phyloP scores from a whole-genome alignment of 805 yeast genomes.

The Teunomyces gatunensis region DNA sequence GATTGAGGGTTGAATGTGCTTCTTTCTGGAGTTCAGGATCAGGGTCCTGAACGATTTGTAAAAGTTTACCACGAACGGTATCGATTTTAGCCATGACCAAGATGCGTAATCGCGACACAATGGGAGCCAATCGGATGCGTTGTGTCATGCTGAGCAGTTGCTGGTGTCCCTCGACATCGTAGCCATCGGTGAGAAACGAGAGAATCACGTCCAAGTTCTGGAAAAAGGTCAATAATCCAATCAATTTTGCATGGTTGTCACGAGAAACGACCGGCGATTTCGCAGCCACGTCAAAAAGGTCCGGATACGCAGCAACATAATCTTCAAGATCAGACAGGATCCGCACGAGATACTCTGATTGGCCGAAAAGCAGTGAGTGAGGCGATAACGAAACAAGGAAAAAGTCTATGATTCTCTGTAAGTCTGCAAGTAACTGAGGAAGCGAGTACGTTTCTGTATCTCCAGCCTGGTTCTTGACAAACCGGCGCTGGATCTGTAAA shows the following conservation, averaged over 20 bases:
- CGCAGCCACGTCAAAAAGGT: constrained; percentile 12
- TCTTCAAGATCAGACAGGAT: constrained; percentile 69
- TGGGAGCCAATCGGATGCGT: constrained; percentile 48
- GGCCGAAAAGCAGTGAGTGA: constrained; percentile 47
- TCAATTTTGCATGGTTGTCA: constrained; percentile 11
- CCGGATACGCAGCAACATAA: constrained; percentile 41
- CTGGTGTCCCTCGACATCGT: constrained; percentile 16
- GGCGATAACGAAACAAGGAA: constrained; percentile 57
- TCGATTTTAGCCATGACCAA: constrained; percentile 31
- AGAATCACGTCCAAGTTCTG: constrained; percentile 36
- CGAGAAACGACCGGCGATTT: constrained; percentile 6
- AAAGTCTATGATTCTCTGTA: constrained; percentile 49
- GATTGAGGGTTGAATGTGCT: constrained; percentile 6
- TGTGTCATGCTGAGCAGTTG: constrained; percentile 47
- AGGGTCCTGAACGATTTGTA: constrained; percentile 1
- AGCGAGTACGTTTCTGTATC: constrained; percentile 20
- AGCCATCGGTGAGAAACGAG: constrained; percentile 32
- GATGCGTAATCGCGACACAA: constrained; percentile 51
- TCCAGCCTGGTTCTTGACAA: constrained; percentile 41
- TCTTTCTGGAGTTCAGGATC: background rate
- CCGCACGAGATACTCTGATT: constrained; percentile 57
- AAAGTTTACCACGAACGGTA: constrained; percentile 10
- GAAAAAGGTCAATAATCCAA: constrained; percentile 24
- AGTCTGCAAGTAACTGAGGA: constrained; percentile 40
- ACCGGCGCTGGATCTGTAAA: constrained; percentile 53